Percentiles rank a stretch among this genome's conserved stretches.
phyloP scores from a whole-genome alignment of 2,329 filamentous ascomycete genomes.

The Cadophora sp. region DNA sequence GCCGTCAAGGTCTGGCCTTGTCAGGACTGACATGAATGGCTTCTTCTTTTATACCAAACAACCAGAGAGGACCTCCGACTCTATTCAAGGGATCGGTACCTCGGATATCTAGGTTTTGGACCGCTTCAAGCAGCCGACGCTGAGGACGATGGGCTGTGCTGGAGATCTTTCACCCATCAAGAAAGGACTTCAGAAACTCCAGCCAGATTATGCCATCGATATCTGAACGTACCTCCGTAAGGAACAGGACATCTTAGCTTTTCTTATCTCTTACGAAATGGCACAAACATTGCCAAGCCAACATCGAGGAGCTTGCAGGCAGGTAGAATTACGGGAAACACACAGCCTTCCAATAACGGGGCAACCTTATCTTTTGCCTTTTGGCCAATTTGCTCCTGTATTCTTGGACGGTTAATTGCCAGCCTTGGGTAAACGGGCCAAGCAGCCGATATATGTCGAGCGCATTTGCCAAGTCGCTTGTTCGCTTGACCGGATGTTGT shows the following conservation, averaged over 20 bases:
- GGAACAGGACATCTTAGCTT: not conserved
- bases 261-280: not conserved
- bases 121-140: not conserved
- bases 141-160: no score
- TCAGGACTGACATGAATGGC: not conserved
- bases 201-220: not conserved
- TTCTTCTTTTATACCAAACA: not conserved
- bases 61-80: not conserved
- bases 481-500: not conserved
- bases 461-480: not conserved
- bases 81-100: not conserved
- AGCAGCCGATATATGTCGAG: not conserved
- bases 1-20: not conserved
- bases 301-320: not conserved
- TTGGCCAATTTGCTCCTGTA: not conserved
- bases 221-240: not conserved
- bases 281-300: not conserved
- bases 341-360: not conserved
- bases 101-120: not conserved
- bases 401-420: not conserved
- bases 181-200: not conserved
- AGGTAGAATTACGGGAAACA: not conserved
- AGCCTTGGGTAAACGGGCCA: not conserved
- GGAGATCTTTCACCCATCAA: not conserved
- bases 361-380: not conserved